phyloP scores from a whole-genome alignment of 177 flowering plant species.

The Tripterygium wilfordii region DNA sequence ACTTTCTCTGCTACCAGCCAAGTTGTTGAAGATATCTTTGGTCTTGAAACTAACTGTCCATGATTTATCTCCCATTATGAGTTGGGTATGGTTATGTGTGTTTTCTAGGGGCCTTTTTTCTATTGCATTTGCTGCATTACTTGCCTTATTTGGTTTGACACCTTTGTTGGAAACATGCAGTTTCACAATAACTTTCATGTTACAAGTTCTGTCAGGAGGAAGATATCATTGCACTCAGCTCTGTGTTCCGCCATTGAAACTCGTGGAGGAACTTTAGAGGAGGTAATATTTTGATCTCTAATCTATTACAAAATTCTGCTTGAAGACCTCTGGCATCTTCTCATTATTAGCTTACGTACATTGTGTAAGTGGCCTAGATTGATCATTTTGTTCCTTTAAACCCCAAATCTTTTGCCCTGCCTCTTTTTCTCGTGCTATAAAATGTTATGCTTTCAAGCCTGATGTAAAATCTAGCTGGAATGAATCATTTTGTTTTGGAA shows the following conservation, averaged over 20 bases:
- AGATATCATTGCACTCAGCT: slow-evolving; percentile 43
- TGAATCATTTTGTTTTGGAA: too few species aligned
- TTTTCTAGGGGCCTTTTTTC: not conserved
- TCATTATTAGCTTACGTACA: too few species aligned
- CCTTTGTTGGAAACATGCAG: slow-evolving; percentile 33
- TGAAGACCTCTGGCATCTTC: too few species aligned
- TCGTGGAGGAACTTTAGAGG: slow-evolving; percentile 74
- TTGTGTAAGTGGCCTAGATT: too few species aligned
- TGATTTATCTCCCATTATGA: slow-evolving; percentile 48
- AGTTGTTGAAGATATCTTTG: slow-evolving; percentile 41
- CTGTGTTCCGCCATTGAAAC: slow-evolving; percentile 60
- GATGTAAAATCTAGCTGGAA: too few species aligned
- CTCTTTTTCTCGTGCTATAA: too few species aligned
- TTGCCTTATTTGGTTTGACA: slow-evolving; percentile 12
- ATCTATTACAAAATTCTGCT: too few species aligned
- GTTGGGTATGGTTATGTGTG: slow-evolving; percentile 55
- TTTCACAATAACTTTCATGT: slow-evolving; percentile 56
- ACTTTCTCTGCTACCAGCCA: slow-evolving; percentile 68
- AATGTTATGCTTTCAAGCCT: too few species aligned
- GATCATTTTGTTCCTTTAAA: too few species aligned
- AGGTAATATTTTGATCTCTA: slow-evolving; percentile 42
- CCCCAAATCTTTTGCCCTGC: too few species aligned
- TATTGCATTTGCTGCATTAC: slow-evolving; percentile 2
- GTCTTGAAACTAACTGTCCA: slow-evolving; percentile 42
- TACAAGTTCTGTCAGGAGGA: slow-evolving; percentile 19